These are phyloP conservation scores for Pestalotiopsis sp. DNA, from an alignment of 2,329 filamentous ascomycete genomes.

Conservation along the genomic window DNA sequence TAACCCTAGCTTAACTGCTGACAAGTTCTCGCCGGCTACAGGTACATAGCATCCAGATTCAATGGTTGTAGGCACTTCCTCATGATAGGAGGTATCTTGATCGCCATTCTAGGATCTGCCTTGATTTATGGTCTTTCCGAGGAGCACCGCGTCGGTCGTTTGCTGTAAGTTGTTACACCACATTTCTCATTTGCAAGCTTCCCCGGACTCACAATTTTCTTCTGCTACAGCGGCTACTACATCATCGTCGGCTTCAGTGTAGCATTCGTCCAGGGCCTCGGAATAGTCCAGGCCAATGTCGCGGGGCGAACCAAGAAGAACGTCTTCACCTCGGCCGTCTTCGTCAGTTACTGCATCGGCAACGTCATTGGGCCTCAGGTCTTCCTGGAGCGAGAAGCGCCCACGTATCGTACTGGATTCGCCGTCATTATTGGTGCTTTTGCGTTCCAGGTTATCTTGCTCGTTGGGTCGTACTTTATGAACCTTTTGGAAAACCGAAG, in stretches of 20 bases:
- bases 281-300: slow-evolving; percentile 3
- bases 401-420: neutral
- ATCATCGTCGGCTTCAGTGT: slow-evolving; percentile 4
- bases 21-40: neutral
- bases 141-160: neutral
- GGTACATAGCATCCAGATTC: neutral
- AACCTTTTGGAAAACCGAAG: neutral
- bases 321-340: slow-evolving; percentile 6
- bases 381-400: neutral
- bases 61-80: neutral
- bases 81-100: slow-evolving; percentile 1
- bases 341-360: slow-evolving; percentile 7
- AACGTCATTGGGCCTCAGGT: slow-evolving; percentile 3
- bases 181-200: neutral
- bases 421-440: neutral
- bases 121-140: slow-evolving; percentile 1
- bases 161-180: neutral
- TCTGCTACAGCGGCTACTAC: neutral
- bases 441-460: neutral
- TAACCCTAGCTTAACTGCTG: neutral
- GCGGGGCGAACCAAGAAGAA: slow-evolving; percentile 6
- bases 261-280: neutral
- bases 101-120: neutral
- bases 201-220: neutral
- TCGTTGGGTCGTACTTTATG: neutral